A percentile compares a stretch with the other conserved stretches of the same genome.
phyloP scores from a whole-genome alignment of 805 yeast species.

The Candida boidinii region DNA sequence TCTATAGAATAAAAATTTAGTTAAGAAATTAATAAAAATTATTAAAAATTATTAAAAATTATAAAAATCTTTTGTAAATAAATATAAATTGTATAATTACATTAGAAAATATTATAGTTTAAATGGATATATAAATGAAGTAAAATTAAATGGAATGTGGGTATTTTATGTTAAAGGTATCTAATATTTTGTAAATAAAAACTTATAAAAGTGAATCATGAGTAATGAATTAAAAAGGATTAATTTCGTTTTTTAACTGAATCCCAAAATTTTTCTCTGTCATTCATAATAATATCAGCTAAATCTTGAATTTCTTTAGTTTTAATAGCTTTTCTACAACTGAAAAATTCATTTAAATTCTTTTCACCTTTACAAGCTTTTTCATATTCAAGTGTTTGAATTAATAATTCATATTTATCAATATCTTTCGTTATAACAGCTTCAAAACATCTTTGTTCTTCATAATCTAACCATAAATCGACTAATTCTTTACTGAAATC shows the following conservation, averaged over 20 bases:
- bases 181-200: no score
- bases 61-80: no score
- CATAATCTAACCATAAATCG: slow-evolving; percentile 83
- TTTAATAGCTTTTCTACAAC: slow-evolving; percentile 53
- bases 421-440: slow-evolving; percentile 90
- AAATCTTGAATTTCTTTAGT: slow-evolving; percentile 62
- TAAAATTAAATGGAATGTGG: no score
- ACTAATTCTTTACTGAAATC: slow-evolving; percentile 54
- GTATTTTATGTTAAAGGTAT: no score
- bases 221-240: no score
- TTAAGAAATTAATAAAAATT: not conserved
- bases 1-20: not conserved
- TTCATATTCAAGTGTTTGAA: slow-evolving; percentile 82
- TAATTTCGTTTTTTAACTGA: not conserved
- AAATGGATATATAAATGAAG: no score
- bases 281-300: slow-evolving; percentile 48
- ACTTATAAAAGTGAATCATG: no score
- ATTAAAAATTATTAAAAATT: not conserved
- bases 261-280: slow-evolving; percentile 36
- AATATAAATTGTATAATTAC: not conserved
- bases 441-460: slow-evolving; percentile 70
- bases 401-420: slow-evolving; percentile 82
- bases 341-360: slow-evolving; percentile 62
- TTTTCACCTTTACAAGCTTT: slow-evolving; percentile 46
- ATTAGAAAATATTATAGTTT: not conserved